phyloP scores from a whole-genome alignment of 805 yeast genomes.

The Kurtzmaniella fragi region DNA sequence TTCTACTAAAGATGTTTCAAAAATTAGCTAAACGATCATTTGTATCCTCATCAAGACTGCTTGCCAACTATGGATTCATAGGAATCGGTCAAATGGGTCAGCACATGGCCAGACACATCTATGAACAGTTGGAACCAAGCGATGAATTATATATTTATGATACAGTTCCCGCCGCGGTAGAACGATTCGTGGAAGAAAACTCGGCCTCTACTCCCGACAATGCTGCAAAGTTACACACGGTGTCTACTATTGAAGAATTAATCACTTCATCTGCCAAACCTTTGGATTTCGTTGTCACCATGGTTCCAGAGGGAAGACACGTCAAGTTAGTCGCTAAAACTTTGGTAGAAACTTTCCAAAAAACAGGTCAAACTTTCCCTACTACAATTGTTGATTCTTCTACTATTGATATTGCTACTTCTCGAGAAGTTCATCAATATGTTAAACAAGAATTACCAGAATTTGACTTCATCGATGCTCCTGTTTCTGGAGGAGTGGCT shows the following conservation, averaged over 20 bases:
- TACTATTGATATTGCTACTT: slow-evolving; percentile 47
- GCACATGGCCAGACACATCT: slow-evolving; percentile 49
- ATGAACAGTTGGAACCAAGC: slow-evolving; percentile 28
- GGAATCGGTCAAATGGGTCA: slow-evolving; percentile 58
- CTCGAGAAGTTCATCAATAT: slow-evolving; percentile 32
- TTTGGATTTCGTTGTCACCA: slow-evolving; percentile 41
- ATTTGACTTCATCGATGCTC: slow-evolving; percentile 48
- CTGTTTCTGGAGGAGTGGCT: slow-evolving; percentile 52
- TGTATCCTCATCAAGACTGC: slow-evolving; percentile 5
- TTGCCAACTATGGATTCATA: slow-evolving; percentile 41
- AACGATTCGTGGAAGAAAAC: slow-evolving; percentile 18
- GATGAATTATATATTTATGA: slow-evolving; percentile 44
- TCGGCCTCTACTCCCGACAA: slow-evolving; percentile 18
- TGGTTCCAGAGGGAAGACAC: slow-evolving; percentile 53
- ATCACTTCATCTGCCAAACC: slow-evolving; percentile 25
- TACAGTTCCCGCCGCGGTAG: slow-evolving; percentile 24
- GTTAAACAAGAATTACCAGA: slow-evolving; percentile 27
- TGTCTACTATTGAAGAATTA: slow-evolving; percentile 18
- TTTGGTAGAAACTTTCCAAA: slow-evolving; percentile 25
- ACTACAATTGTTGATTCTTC: slow-evolving; percentile 45
- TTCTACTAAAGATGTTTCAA: not conserved
- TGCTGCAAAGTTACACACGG: slow-evolving; percentile 12
- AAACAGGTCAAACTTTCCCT: slow-evolving; percentile 6
- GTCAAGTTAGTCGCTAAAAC: slow-evolving; percentile 38
- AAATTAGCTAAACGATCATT: slow-evolving; percentile 1